These are phyloP conservation scores for Gnomoniopsis smithogilvyi DNA, from an alignment of 2,329 filamentous ascomycete genomes.

Conservation along the genomic window DNA sequence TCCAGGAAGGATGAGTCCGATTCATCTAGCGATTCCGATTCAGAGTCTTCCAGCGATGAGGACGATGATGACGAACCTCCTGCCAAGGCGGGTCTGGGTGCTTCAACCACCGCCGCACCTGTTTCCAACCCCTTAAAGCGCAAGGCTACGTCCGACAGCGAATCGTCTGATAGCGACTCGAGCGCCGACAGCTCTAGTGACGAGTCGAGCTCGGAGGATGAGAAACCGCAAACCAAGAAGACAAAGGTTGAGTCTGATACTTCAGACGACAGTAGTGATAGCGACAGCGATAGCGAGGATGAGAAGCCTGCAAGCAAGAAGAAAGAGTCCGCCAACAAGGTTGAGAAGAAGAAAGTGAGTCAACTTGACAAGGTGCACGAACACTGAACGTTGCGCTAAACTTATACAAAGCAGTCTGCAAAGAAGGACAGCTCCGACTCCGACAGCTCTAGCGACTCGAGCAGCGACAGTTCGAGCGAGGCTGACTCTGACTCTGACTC, in stretches of 20 bases:
- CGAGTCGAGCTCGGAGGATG: slow-evolving; percentile 42
- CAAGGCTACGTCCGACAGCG: slow-evolving; percentile 43
- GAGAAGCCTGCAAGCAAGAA: slow-evolving; percentile 5
- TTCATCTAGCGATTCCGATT: not conserved
- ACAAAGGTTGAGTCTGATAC: slow-evolving; percentile 39
- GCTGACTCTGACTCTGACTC: slow-evolving; percentile 21
- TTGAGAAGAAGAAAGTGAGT: slow-evolving; percentile 1
- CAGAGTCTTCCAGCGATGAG: slow-evolving; percentile 14
- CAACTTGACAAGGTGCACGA: not conserved
- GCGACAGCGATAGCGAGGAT: not conserved
- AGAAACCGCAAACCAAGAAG: slow-evolving; percentile 51
- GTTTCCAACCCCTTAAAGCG: slow-evolving; percentile 48
- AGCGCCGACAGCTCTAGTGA: slow-evolving; percentile 28
- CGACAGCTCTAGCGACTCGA: slow-evolving; percentile 27
- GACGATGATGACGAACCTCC: slow-evolving; percentile 22
- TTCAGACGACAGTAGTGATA: slow-evolving; percentile 19
- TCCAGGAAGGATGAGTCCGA: slow-evolving; percentile 18
- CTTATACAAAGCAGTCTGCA: not conserved
- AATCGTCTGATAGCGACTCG: slow-evolving; percentile 33
- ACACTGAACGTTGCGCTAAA: not conserved
- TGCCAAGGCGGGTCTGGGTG: slow-evolving; percentile 21
- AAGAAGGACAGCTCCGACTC: slow-evolving; percentile 26
- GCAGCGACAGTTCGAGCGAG: slow-evolving; percentile 33
- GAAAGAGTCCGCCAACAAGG: slow-evolving; percentile 11
- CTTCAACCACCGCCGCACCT: slow-evolving; percentile 26